Conservation (phyloP, 495 filamentous ascomycete species). For the Penicillium canariense region DNA sequence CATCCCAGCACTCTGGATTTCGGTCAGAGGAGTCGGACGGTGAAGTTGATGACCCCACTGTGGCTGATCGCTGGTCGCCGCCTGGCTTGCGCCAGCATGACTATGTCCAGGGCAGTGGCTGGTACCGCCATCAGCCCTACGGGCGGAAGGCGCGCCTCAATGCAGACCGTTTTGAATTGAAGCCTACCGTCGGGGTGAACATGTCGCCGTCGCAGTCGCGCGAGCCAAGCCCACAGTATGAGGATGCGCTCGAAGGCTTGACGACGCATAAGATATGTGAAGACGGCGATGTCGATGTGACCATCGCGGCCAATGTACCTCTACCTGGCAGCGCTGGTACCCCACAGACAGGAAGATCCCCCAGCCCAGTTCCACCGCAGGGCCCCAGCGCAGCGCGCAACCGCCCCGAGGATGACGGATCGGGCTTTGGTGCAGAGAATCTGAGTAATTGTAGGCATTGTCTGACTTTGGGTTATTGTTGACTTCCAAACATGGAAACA, state of each 20-base stretch:
- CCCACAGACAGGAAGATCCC: constrained; percentile 51
- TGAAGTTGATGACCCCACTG: constrained; percentile 38
- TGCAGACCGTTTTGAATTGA: constrained; percentile 34
- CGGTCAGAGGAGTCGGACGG: constrained; percentile 59
- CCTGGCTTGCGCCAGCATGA: constrained; percentile 56
- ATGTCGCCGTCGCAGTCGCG: constrained; percentile 47
- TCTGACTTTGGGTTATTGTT: constrained; percentile 16
- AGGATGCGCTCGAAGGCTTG: constrained; percentile 48
- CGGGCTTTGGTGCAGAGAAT: constrained; percentile 40
- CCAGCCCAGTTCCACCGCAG: constrained; percentile 43
- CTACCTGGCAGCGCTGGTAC: constrained; percentile 51
- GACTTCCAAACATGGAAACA: constrained; percentile 28
- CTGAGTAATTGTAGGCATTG: constrained; percentile 55
- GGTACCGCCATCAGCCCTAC: constrained; percentile 59
- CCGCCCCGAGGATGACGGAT: constrained; percentile 31
- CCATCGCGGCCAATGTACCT: constrained; percentile 57
- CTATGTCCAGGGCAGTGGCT: constrained; percentile 49
- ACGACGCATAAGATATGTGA: constrained; percentile 23
- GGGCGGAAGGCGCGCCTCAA: constrained; percentile 32
- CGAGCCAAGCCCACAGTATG: constrained; percentile 55
- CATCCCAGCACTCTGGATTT: constrained; percentile 75
- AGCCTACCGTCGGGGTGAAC: constrained; percentile 43
- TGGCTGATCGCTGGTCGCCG: constrained; percentile 55
- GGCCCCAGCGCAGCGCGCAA: constrained; percentile 19
- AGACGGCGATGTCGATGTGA: constrained; percentile 47